Evolutionary conservation across 495 filamentous ascomycete species (phyloP).

Genomic region (Hypoxylon perforatum): DNA sequence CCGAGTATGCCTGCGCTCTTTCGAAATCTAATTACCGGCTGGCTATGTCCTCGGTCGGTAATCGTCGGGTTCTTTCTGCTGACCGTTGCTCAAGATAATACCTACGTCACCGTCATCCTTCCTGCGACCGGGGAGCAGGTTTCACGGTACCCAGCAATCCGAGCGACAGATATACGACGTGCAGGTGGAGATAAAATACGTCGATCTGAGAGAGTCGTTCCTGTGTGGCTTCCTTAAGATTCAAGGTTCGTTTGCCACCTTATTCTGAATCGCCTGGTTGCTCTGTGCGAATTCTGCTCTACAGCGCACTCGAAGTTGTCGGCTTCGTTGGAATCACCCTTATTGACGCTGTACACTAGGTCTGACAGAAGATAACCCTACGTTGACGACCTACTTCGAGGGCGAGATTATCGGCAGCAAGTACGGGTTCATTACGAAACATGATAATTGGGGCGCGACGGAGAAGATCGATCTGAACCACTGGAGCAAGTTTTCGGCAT

Average conservation of each 20-base stretch:
- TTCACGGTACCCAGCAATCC: conserved; percentile 89
- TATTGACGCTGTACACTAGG: conserved; percentile 62
- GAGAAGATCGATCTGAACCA: conserved; percentile 94
- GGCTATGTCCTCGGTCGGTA: conserved; percentile 1
- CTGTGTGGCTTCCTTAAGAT: conserved; percentile 96
- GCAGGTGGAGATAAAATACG: conserved; percentile 95
- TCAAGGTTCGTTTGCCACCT: conserved; percentile 72
- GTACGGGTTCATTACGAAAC: conserved; percentile 90
- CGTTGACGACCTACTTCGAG: conserved; percentile 97
- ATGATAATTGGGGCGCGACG: conserved; percentile 89
- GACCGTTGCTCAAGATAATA: conserved; percentile 60
- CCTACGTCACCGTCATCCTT: conserved; percentile 79
- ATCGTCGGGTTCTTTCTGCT: conserved; percentile 21
- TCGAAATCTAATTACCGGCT: background rate
- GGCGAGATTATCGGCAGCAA: conserved; percentile 97
- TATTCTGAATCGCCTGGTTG: background rate
- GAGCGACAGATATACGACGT: conserved; percentile 93
- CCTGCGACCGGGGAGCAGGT: conserved; percentile 87
- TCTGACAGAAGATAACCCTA: conserved; percentile 93
- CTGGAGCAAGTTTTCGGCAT: conserved; percentile 90
- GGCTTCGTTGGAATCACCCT: background rate
- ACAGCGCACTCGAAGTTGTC: background rate
- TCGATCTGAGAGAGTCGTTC: conserved; percentile 94
- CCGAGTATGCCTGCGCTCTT: conserved; percentile 60
- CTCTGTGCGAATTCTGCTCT: background rate